Evolutionary conservation across 106 monocot species (phyloP).

Genomic region (Acorus calamus): DNA sequence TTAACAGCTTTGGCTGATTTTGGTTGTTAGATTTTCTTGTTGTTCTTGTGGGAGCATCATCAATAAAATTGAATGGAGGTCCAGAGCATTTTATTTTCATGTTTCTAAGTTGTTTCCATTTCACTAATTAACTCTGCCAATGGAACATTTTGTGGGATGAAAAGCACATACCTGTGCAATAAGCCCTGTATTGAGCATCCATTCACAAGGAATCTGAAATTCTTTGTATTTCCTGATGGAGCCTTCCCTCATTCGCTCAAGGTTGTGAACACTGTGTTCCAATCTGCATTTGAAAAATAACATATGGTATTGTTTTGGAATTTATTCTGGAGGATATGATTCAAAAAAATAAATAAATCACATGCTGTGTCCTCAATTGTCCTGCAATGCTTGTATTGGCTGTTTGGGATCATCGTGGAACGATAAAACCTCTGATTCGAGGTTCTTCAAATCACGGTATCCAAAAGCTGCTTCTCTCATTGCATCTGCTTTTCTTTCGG

Average conservation of each 20-base stretch:
- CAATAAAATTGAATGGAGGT: too few relatives aligned
- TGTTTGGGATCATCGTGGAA: constrained; percentile 35
- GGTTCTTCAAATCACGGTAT: constrained; percentile 47
- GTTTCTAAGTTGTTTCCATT: too few relatives aligned
- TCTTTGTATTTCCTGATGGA: constrained; percentile 30
- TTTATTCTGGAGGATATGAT: too few relatives aligned
- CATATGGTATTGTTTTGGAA: too few relatives aligned
- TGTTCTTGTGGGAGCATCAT: too few relatives aligned
- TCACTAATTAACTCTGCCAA: too few relatives aligned
- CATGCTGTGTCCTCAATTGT: constrained; percentile 48
- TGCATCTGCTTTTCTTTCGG: constrained; percentile 61
- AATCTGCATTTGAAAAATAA: constrained; percentile 20
- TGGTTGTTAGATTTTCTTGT: too few relatives aligned
- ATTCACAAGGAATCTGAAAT: constrained; percentile 47
- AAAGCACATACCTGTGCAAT: constrained; percentile 31
- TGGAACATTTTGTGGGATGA: too few relatives aligned
- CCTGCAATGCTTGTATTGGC: constrained; percentile 38
- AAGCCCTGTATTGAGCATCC: constrained; percentile 49
- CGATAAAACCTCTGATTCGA: constrained; percentile 35
- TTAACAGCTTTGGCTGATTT: too few relatives aligned
- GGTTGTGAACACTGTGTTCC: constrained; percentile 40
- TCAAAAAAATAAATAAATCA: too few relatives aligned
- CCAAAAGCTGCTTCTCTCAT: constrained; percentile 57
- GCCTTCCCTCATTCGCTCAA: constrained; percentile 34
- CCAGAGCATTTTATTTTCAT: too few relatives aligned